Evolutionary conservation across 2,329 filamentous ascomycete genomes (phyloP).

Genomic region (Venturia nashicola): DNA sequence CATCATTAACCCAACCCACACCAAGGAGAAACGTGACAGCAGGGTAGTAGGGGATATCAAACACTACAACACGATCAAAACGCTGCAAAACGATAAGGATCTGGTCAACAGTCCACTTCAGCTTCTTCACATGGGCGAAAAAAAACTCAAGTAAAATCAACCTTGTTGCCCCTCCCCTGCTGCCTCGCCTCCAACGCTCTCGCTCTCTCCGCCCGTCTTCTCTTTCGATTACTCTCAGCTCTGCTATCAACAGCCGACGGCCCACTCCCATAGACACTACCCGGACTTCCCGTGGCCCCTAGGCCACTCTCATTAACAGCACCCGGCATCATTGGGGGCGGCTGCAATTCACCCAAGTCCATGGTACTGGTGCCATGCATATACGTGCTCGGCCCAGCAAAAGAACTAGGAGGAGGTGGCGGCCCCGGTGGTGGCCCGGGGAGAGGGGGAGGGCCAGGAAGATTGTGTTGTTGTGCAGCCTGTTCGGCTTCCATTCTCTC

Average conservation of each 20-base stretch:
- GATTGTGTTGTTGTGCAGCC: constrained; percentile 16
- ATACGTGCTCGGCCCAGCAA: constrained; percentile 1
- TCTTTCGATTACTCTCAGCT: constrained; percentile 26
- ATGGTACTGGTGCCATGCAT: neutral
- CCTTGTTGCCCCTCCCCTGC: constrained; percentile 1
- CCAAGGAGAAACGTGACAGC: neutral
- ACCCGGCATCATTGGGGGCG: constrained; percentile 22
- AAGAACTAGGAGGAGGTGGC: constrained; percentile 13
- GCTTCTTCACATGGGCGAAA: neutral
- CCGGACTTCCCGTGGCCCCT: constrained; percentile 23
- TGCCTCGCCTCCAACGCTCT: constrained; percentile 13
- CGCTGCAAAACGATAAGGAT: neutral
- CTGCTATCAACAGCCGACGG: constrained; percentile 27
- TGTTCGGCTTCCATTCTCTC: constrained; percentile 20
- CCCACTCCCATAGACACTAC: constrained; percentile 17
- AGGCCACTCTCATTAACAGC: constrained; percentile 13
- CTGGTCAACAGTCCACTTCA: neutral
- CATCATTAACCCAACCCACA: neutral
- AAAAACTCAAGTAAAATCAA: neutral
- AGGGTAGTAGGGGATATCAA: neutral
- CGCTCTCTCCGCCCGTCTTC: constrained; percentile 26
- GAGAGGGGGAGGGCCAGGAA: constrained; percentile 19
- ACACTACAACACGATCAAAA: neutral
- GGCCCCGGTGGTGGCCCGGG: constrained; percentile 17
- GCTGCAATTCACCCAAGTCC: constrained; percentile 15